phyloP scores from a whole-genome alignment of 768 basidiomycete species.

The Tricholomella constricta region DNA sequence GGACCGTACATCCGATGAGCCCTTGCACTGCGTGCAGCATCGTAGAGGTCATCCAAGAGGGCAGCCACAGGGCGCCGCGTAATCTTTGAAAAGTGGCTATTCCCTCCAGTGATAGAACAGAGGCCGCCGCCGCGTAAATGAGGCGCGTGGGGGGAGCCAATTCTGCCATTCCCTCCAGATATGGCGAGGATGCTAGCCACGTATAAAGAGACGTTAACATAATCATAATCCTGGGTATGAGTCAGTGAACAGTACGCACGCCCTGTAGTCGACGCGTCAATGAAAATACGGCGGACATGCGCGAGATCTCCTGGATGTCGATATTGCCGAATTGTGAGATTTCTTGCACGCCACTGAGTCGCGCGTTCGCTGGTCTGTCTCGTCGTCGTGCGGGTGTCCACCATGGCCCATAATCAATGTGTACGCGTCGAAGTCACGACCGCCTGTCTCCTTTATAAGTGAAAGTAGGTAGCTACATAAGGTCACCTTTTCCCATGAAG shows the following conservation, averaged over 20 bases:
- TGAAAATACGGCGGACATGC: constrained; percentile 8
- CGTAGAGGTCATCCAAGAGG: background rate
- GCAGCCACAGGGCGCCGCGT: background rate
- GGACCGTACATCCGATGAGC: background rate
- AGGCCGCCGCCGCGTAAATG: background rate
- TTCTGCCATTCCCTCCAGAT: constrained; percentile 1
- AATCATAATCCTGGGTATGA: background rate
- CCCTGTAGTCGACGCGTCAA: constrained; percentile 14
- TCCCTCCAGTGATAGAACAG: background rate
- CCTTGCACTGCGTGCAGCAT: constrained; percentile 1
- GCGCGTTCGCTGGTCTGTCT: too few species aligned
- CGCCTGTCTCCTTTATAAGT: too few species aligned
- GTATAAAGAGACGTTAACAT: background rate
- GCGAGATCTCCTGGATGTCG: constrained; percentile 13
- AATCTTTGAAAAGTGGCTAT: background rate
- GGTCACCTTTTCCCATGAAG: too few species aligned
- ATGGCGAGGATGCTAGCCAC: constrained; percentile 9
- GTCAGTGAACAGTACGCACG: background rate
- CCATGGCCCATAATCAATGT: background rate
- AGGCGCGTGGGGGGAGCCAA: background rate
- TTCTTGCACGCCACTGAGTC: too few species aligned
- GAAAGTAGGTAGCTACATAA: too few species aligned
- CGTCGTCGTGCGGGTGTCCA: too few species aligned
- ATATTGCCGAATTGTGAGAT: constrained; percentile 8
- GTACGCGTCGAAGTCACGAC: too few species aligned